Conservation (phyloP, 1,284 basidiomycete genomes). For the Cerioporus squamosus region DNA sequence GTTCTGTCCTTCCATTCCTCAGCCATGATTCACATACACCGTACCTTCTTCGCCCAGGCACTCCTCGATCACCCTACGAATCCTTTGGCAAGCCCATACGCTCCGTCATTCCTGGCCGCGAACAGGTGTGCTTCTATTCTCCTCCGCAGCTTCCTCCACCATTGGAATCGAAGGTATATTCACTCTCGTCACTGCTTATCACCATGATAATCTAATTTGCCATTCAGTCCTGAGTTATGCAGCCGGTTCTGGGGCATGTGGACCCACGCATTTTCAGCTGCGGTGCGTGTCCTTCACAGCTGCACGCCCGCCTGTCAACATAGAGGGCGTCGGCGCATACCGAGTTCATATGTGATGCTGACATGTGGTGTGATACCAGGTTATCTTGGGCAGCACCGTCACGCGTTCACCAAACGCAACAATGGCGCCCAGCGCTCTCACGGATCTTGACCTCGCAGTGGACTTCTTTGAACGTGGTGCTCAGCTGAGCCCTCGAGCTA, state of each 20-base stretch:
- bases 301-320: neutral
- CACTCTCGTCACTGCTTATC: neutral
- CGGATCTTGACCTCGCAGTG: slow-evolving; percentile 37
- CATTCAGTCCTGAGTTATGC: slow-evolving; percentile 30
- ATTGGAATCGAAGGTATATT: slow-evolving; percentile 27
- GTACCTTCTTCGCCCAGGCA: slow-evolving; percentile 45
- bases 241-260: slow-evolving; percentile 44
- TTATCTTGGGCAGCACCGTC: slow-evolving; percentile 41
- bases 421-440: slow-evolving; percentile 37
- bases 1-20: neutral
- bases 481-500: slow-evolving; percentile 28
- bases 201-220: slow-evolving; percentile 2
- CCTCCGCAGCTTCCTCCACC: slow-evolving; percentile 40
- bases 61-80: slow-evolving; percentile 43
- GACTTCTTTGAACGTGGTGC: slow-evolving; percentile 37
- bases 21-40: slow-evolving; percentile 42
- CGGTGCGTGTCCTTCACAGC: slow-evolving; percentile 32
- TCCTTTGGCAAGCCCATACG: slow-evolving; percentile 43
- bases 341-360: slow-evolving; percentile 2
- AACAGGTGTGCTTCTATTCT: slow-evolving; percentile 42
- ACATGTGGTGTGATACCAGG: slow-evolving; percentile 20
- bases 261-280: slow-evolving; percentile 44
- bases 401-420: slow-evolving; percentile 35
- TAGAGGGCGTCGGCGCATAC: neutral
- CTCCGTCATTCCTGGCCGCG: slow-evolving; percentile 45